Percentiles rank a stretch among this genome's conserved stretches.
Evolutionary conservation across 495 filamentous ascomycete genomes (phyloP).

Genomic region (Neurospora sp.): DNA sequence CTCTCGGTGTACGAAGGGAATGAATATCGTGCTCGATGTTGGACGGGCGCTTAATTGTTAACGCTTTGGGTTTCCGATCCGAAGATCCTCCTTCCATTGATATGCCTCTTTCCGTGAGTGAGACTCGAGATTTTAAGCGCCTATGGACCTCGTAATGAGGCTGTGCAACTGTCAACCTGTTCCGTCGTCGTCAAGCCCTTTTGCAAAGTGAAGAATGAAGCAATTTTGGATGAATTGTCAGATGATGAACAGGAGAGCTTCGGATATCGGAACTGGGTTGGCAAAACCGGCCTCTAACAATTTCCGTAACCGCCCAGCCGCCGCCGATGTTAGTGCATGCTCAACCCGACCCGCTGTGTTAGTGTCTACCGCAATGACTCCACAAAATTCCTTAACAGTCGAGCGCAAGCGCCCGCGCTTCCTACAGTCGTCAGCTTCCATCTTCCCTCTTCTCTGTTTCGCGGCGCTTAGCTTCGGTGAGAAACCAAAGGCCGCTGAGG

Average conservation of each 20-base stretch:
- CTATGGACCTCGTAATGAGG: neutral
- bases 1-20: neutral
- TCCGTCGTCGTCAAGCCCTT: neutral
- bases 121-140: neutral
- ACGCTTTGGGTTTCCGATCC: neutral
- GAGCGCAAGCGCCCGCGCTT: conserved; percentile 5
- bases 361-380: neutral
- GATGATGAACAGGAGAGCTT: neutral
- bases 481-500: neutral
- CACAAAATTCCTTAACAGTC: neutral
- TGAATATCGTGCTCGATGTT: neutral
- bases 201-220: neutral
- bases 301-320: conserved; percentile 14
- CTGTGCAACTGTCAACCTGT: neutral
- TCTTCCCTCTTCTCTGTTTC: neutral
- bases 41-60: neutral
- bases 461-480: neutral
- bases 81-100: neutral
- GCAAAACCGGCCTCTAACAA: conserved; percentile 13
- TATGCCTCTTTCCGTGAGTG: neutral
- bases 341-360: conserved; percentile 4
- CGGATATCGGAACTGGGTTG: conserved; percentile 10
- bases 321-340: neutral
- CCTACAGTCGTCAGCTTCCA: neutral
- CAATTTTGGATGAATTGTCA: neutral